Evolutionary conservation across 2,329 filamentous ascomycete genomes (phyloP), one percentile per base, ranked within the genome.

Genomic region (Ceratocystis destructans): DNA sequence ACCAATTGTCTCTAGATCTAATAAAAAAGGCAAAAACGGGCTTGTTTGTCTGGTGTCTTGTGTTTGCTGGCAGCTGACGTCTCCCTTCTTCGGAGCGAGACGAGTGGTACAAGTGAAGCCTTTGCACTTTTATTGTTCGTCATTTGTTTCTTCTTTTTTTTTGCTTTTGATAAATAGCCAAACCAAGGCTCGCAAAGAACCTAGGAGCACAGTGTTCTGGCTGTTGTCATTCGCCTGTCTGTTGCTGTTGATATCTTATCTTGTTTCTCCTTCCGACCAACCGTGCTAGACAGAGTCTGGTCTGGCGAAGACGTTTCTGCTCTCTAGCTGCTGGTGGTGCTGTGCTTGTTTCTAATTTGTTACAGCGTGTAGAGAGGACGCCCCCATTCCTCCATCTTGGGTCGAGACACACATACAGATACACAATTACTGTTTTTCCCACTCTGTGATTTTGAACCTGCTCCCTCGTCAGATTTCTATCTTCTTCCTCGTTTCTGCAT

Each of bases 301-400:
- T 8, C 37, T 15, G 37, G 12, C 37, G 12, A 41, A 41, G 20
- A 48, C 46, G 46, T 20, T 48, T 48, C 46, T 12, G 37, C 37
- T 41, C 37, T 41, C 37, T 41, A 12, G 37, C 37, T 41, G 15
- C 48, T 53, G 50, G 50, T 53, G 50, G 50, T 55, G 4, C 8
- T 55, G 50, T 28, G n/a, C n/a, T 57, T 57, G 53, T 57, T 57
- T 57, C 53, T 17, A 57, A 57, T 31, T 28, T 57, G 53, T 57
- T 12, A 57, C 53, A 57, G 48, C n/a, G 53, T 57, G 28, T n/a
- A 17, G 53, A 57, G 53, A 33, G 28, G 25, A 57, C 10, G 10
- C 53, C 10, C 12, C n/a, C n/a, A 50, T 22, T 41, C 12, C 37
- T 41, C 37, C 37, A 41, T 41, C 12, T 15, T 41, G 22, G 22